Conservation (phyloP, 2,329 filamentous ascomycete species). For the Shiraia bambusicola region DNA sequence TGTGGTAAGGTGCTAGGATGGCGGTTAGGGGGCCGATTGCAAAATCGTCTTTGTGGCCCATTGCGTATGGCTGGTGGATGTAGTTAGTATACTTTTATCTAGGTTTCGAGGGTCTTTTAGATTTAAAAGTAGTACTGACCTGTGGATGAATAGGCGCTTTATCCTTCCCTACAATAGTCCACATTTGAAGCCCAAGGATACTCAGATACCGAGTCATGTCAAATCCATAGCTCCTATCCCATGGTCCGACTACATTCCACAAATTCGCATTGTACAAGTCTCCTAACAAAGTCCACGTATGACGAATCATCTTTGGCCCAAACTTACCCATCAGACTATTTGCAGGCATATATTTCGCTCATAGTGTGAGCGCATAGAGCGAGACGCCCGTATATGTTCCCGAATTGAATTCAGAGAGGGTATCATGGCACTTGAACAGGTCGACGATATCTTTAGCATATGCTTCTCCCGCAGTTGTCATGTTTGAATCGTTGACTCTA, state of each 20-base stretch:
- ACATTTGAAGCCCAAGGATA: slow-evolving; percentile 60
- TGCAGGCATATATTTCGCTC: slow-evolving; percentile 60
- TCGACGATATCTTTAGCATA: slow-evolving; percentile 59
- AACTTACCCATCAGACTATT: slow-evolving; percentile 57
- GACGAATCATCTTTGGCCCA: slow-evolving; percentile 54
- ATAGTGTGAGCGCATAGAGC: slow-evolving; percentile 59
- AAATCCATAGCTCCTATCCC: slow-evolving; percentile 65
- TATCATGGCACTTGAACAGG: slow-evolving; percentile 58
- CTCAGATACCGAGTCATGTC: slow-evolving; percentile 65
- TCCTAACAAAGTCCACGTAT: slow-evolving; percentile 56
- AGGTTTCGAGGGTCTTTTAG: neutral
- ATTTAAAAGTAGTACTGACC: slow-evolving; percentile 15
- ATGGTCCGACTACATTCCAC: slow-evolving; percentile 64
- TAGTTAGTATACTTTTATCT: slow-evolving; percentile 3
- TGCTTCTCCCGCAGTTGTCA: slow-evolving; percentile 59
- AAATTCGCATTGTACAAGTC: slow-evolving; percentile 60
- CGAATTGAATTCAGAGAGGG: slow-evolving; percentile 64
- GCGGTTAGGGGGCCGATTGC: slow-evolving; percentile 60
- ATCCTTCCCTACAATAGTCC: slow-evolving; percentile 57
- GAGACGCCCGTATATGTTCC: slow-evolving; percentile 65
- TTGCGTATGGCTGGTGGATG: slow-evolving; percentile 49
- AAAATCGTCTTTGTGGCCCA: slow-evolving; percentile 62
- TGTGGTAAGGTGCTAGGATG: slow-evolving; percentile 55
- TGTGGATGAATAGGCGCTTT: slow-evolving; percentile 38
- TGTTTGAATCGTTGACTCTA: slow-evolving; percentile 57